Base-by-base conservation (phyloP, 2,329 filamentous ascomycete species). In the Fusarium sp. region DNA sequence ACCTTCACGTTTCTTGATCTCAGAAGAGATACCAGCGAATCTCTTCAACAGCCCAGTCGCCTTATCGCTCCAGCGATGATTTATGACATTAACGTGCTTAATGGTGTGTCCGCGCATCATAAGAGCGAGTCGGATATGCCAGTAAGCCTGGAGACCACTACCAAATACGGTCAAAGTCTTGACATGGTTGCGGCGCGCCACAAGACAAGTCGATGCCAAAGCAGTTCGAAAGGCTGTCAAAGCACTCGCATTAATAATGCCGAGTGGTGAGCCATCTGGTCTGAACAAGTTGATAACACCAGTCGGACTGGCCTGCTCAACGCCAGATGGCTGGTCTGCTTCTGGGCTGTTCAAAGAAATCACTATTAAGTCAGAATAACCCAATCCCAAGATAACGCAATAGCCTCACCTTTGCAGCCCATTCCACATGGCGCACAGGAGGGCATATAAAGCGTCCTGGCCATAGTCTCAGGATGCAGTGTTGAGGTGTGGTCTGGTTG, bases 131-230 rank as follows among this genome's bases (percentile, higher is more conserved):
- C 94, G 90, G 43, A 97, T 88, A 77, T 97, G 95, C 94, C 94
- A 98, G 81, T 95, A 97, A 14, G 95, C 95, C 81, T 97, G 94
- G 71, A 91, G 89, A 45, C 95, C 95, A 33, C 91, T 90, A 24
- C 95, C 95, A 77, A 97, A 98, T 53, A 97, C 90, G 15, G 91
- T 90, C 13, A 97, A 76, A 15, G 90, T 92, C 75, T 90, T 89
- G 41, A 97, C 90, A 28, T 86, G 86, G 56, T 86, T 83, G 56
- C 95, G 92, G 37, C 85, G 86, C 20, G 80, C 78, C 33, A 93
- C 83, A 0, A 93, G 83, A 26, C 90, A 88, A 54, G 90, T 87
- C 6, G 90, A 91, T 2, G 88, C 88, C 13, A 95, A 82, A 1
- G 92, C 91, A 0, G 93, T 96, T 62, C 93, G 89, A 78, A 95